Conservation (phyloP, 495 filamentous ascomycete genomes). For the Bryoglossum gracile region DNA sequence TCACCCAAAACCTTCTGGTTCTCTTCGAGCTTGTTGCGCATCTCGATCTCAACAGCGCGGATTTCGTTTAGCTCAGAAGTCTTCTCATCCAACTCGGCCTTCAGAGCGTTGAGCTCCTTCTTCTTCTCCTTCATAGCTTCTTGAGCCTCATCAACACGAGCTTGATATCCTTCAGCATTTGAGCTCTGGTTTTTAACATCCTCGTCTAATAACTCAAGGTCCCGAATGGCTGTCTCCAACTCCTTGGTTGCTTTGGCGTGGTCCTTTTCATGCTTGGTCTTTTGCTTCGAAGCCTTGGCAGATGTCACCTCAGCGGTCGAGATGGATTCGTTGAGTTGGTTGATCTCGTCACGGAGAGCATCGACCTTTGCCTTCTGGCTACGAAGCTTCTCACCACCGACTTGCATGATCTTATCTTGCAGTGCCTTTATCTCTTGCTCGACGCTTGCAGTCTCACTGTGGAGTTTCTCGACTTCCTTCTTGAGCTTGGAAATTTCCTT, state of each 20-base stretch:
- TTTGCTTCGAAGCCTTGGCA: slow-evolving; percentile 88
- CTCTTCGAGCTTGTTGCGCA: slow-evolving; percentile 96
- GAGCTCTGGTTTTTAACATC: slow-evolving; percentile 69
- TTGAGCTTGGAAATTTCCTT: slow-evolving; percentile 69
- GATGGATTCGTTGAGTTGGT: slow-evolving; percentile 69
- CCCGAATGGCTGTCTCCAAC: slow-evolving; percentile 58
- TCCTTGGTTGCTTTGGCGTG: slow-evolving; percentile 67
- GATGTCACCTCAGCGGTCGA: slow-evolving; percentile 77
- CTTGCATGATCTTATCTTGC: slow-evolving; percentile 96
- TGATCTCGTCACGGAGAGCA: slow-evolving; percentile 77
- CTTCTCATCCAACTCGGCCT: slow-evolving; percentile 80
- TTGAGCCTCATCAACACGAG: slow-evolving; percentile 79
- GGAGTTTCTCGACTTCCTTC: slow-evolving; percentile 72
- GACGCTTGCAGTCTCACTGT: slow-evolving; percentile 70
- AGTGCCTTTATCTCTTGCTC: slow-evolving; percentile 87
- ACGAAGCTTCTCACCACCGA: slow-evolving; percentile 86
- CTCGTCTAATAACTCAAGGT: slow-evolving; percentile 65
- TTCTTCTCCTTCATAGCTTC: slow-evolving; percentile 73
- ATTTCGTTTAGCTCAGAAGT: slow-evolving; percentile 82
- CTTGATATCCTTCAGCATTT: slow-evolving; percentile 62
- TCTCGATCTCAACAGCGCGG: slow-evolving; percentile 88
- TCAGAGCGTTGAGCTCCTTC: slow-evolving; percentile 68
- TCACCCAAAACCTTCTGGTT: slow-evolving; percentile 83
- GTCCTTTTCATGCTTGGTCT: slow-evolving; percentile 77
- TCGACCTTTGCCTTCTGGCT: slow-evolving; percentile 93